Evolutionary conservation across 352 stramenopile genomes (phyloP), one percentile per base, ranked within the genome.

Genomic region (Phytopythium montanum): DNA sequence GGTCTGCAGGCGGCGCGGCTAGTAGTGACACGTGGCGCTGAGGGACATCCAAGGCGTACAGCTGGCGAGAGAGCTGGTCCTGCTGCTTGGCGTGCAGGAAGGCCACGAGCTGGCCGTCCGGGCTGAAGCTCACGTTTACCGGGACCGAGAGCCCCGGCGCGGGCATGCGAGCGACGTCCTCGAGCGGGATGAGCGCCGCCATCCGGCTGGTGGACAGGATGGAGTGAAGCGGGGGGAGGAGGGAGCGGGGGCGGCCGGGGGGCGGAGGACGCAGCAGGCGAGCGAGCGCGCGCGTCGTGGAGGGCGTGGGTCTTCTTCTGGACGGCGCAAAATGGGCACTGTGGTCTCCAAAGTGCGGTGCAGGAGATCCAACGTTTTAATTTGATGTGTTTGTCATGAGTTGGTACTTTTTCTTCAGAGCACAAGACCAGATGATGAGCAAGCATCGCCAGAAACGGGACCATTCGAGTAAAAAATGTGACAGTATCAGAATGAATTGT

Each of bases 121-220:
- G 87, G 48, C 74, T 89, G 73, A 97, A 97, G 69, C 81, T 90
- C 51, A 95, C 63, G 69, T 85, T 92, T 42, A 79, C 75, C 48
- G 88, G 88, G 19, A 78, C 73, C 54, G 74, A 87, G 54, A 93
- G 88, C 38, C 90, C 89, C 23, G 90, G 90, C 48, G 84, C 78
- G 6, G 90, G 90, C 75, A 97, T 87, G 60, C 72, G 88, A 31
- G 90, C 90, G 36, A 97, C 87, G 66, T 97, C 86, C 68, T 96
- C 88, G 33, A 93, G 77, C 57, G 81, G 42, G 64, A 96, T 92
- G 34, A 87, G 70, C 48, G 52, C 14, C 52, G 36, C 13, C 52
- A 56, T 58, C 14, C 19, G 52, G 29, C 1, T 55, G 6, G 13
- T 19, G 6, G 50, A 9, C 1, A 29, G 16, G n/a, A 7, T 0